Evolutionary conservation across 768 basidiomycete species (phyloP), one percentile per base, ranked within the genome.

Genomic region (Suillus alpinus): DNA sequence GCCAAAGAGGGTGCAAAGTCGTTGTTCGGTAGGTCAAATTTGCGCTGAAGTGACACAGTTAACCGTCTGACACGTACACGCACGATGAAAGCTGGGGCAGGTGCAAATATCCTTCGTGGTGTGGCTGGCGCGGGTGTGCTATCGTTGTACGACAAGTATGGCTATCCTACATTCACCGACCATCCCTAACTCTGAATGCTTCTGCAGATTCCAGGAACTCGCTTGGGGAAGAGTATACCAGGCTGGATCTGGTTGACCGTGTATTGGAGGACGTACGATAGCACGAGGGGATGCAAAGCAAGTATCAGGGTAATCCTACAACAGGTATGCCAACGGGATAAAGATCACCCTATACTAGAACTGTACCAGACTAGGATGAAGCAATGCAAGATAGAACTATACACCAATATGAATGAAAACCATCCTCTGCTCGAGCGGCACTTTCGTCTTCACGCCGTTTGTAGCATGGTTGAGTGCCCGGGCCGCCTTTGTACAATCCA

Each of bases 111-210:
- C 52, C 57, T 86, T 67, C 84, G 86, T 71, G 83, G 86, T 73
- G 62, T 77, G n/a, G 76, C 76, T 7, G 69, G 69, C n/a, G 76
- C 75, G 23, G 75, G 86, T 74, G 86, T 84, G 62, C 71, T 87
- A 67, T 84, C 86, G 32, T 69, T 87, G 56, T 87, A 86, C 76
- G 86, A 87, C 76, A 83, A 86, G 79, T 78, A 60, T 58, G 59
- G 9, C 3, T 29, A 16, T 40, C 39, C 29, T 14, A 12, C n/a
- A 39, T 59, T 29, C n/a, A 26, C 26, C 26, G 26, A 26, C n/a
- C 8, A 29, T 23, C 29, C 18, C 20, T 26, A 0, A 20, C 31
- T 44, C 66, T 50, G 59, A 34, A 49, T 37, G 4, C 53, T 31
- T 8, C 49, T 13, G n/a, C 46, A 73, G 71, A 50, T 76, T 85